Evolutionary conservation across 148 eudicot species (phyloP).

Genomic region (Fallopia convolvulus): DNA sequence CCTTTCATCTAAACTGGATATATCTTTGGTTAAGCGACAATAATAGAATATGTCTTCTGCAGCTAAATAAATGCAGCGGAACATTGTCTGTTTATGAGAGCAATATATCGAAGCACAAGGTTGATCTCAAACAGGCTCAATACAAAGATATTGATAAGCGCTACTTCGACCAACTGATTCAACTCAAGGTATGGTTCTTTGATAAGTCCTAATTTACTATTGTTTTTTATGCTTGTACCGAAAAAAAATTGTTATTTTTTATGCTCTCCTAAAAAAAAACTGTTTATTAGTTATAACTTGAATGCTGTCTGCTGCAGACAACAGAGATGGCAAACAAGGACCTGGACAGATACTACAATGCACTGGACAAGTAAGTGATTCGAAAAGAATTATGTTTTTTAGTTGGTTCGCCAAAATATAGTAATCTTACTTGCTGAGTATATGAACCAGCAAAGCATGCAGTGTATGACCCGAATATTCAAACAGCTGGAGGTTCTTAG

Average conservation of each 20-base stretch:
- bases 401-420: neutral
- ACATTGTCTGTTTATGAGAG: slow-evolving; percentile 83
- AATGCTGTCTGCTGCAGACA: slow-evolving; percentile 48
- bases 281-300: neutral
- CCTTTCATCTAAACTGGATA: neutral
- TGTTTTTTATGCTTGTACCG: too few species aligned
- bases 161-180: slow-evolving; percentile 83
- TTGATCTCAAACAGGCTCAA: slow-evolving; percentile 88
- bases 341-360: slow-evolving; percentile 89
- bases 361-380: slow-evolving; percentile 89
- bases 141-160: slow-evolving; percentile 96
- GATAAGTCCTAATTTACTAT: neutral
- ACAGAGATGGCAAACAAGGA: slow-evolving; percentile 99
- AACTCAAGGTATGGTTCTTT: slow-evolving; percentile 61
- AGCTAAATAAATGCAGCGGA: slow-evolving; percentile 74
- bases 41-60: slow-evolving; percentile 9
- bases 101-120: slow-evolving; percentile 70
- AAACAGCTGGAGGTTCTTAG: neutral
- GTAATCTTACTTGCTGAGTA: slow-evolving; percentile 3
- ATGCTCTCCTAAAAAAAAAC: too few species aligned
- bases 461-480: neutral
- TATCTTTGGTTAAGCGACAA: neutral
- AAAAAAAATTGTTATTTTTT: too few species aligned
- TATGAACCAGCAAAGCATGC: slow-evolving; percentile 1
- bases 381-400: neutral